A percentile compares a stretch with the other conserved stretches of the same genome.
Conservation (phyloP, 345 rosid species). For the Eucalyptus pauciflora region DNA sequence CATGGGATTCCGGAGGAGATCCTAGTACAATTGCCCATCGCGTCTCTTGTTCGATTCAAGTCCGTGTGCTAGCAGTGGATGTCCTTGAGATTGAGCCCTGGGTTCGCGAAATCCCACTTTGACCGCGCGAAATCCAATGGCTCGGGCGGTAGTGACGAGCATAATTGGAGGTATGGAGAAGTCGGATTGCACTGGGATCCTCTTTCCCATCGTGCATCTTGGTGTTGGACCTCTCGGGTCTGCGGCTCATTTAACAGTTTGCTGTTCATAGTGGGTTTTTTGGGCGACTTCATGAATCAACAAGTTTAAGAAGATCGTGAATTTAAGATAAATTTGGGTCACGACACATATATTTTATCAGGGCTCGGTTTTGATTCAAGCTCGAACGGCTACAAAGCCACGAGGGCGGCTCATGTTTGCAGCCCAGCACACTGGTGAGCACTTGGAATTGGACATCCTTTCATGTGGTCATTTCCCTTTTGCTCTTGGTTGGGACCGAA, state of each 20-base stretch:
- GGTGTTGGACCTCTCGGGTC: neutral
- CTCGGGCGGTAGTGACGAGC: neutral
- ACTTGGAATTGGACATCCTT: neutral
- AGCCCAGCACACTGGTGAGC: neutral
- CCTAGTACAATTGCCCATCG: neutral
- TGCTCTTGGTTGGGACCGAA: neutral
- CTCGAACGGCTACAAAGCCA: neutral
- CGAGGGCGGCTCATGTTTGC: neutral
- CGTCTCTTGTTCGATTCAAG: neutral
- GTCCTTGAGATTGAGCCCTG: neutral
- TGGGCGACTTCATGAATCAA: neutral
- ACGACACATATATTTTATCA: neutral
- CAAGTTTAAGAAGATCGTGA: neutral
- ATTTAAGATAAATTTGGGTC: neutral
- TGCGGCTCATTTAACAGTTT: neutral
- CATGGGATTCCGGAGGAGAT: neutral
- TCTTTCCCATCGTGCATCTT: neutral
- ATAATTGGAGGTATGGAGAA: neutral
- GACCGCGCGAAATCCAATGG: accelerated
- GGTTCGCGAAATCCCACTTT: neutral
- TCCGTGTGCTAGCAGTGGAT: neutral
- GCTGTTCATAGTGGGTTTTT: neutral
- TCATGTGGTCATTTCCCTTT: neutral
- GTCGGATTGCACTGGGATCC: neutral
- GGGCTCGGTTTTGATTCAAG: neutral